Evolutionary conservation across 2,329 filamentous ascomycete species (phyloP).

Genomic region (Fusarium sp.): DNA sequence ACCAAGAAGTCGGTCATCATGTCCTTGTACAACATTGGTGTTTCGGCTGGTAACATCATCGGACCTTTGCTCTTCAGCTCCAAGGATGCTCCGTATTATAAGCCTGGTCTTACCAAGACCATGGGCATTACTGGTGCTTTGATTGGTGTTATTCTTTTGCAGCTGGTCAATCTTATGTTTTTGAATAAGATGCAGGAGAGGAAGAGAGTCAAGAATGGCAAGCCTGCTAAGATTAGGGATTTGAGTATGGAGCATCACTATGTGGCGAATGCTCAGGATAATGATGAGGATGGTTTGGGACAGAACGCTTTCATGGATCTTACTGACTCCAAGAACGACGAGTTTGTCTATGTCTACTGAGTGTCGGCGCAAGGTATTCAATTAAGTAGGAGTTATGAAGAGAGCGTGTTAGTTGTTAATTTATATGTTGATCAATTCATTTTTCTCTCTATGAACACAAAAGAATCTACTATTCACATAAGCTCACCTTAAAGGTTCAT

Average conservation of each 20-base stretch:
- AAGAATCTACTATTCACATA: rapidly evolving
- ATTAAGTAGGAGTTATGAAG: not conserved
- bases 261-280: slow-evolving; percentile 2
- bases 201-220: slow-evolving; percentile 66
- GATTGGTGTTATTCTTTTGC: slow-evolving; percentile 61
- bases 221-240: slow-evolving; percentile 67
- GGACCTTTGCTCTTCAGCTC: slow-evolving; percentile 70
- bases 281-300: slow-evolving; percentile 47
- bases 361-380: not conserved
- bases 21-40: slow-evolving; percentile 70
- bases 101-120: slow-evolving; percentile 64
- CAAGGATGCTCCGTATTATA: slow-evolving; percentile 66
- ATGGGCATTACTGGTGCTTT: slow-evolving; percentile 65
- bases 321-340: slow-evolving; percentile 73
- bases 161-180: slow-evolving; percentile 63
- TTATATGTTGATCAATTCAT: not conserved
- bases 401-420: not conserved
- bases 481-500: rapidly evolving
- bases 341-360: slow-evolving; percentile 72
- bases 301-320: slow-evolving; percentile 66
- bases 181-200: slow-evolving; percentile 66
- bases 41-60: slow-evolving; percentile 72
- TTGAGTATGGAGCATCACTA: slow-evolving; percentile 66
- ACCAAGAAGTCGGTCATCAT: slow-evolving; percentile 74
- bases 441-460: rapidly evolving